Conservation (phyloP, 1,284 basidiomycete genomes). For the Mycena sp. region DNA sequence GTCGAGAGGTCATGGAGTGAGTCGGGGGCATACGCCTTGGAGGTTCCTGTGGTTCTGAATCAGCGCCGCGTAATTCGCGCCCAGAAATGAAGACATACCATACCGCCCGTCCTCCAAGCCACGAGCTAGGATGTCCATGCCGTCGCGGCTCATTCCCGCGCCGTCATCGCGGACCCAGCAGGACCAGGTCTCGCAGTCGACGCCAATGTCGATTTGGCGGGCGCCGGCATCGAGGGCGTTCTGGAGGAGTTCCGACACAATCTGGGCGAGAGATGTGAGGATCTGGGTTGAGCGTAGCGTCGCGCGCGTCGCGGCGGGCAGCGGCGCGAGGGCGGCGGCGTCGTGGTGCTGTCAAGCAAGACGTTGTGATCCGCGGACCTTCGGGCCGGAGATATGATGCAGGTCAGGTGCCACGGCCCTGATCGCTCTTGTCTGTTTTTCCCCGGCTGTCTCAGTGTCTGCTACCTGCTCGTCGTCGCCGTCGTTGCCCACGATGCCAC, state of each 20-base stretch:
- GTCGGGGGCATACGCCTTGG: constrained; percentile 68
- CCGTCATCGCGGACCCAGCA: constrained; percentile 90
- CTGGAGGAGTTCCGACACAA: constrained; percentile 86
- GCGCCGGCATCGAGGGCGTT: constrained; percentile 84
- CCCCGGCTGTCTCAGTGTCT: no score
- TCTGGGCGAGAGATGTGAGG: constrained; percentile 80
- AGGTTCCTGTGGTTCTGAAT: constrained; percentile 61
- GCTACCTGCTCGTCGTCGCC: background rate
- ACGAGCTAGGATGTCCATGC: constrained; percentile 63
- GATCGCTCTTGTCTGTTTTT: no score
- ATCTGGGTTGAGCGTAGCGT: constrained; percentile 85
- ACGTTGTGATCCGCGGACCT: no score
- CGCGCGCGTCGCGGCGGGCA: constrained; percentile 63
- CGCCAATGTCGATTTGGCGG: constrained; percentile 66
- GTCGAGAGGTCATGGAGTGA: constrained; percentile 64
- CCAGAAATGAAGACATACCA: constrained; percentile 55
- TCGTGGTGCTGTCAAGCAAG: no score
- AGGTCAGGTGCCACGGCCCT: no score
- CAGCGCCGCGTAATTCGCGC: background rate
- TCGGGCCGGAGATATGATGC: no score
- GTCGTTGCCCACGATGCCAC: constrained; percentile 3
- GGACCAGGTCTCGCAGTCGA: constrained; percentile 76
- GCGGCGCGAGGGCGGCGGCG: constrained; percentile 45
- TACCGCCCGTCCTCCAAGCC: constrained; percentile 67
- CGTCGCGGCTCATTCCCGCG: constrained; percentile 70